Evolutionary conservation across 1,139 yeast species (phyloP), one percentile per base, ranked within the genome.

Genomic region (Hyphopichia burtonii): DNA sequence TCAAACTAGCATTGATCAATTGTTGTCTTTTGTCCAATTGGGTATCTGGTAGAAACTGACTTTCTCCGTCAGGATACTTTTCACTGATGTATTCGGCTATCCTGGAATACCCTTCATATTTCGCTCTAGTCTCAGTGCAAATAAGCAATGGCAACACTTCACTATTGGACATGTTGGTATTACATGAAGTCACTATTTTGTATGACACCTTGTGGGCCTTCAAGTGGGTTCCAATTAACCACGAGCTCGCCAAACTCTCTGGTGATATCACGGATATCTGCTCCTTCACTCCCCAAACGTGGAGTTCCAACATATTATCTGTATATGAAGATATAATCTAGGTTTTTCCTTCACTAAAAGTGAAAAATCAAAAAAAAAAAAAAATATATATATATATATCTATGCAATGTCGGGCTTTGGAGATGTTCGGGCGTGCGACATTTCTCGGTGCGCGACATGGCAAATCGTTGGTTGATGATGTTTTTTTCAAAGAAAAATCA

Each of bases 91-190:
- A 62, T 7, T 42, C 40, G 1, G 75, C 60, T 16, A 86, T 83
- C 16, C 71, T 69, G 15, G 63, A 56, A 45, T 58, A 82, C 0
- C 91, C 89, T 41, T 77, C 68, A 36, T 56, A 53, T 40, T 57
- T 59, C 4, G 38, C 34, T 11, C 12, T 34, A 11, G 30, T 22
- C 4, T 36, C 33, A 19, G 10, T 3, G 4, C 59, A 52, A 9
- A 65, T 54, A 38, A 86, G 61, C 3, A 79, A 68, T 0, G 96
- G 96, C 28, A 88, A 63, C 39, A 65, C 66, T 3, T 76, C 76
- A 11, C 68, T 66, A 12, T 68, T 66, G 1, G 89, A 76, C 15
- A 81, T 46, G 50, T 78, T 76, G n/a, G 83, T 76, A 54, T 83
- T 82, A 39, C 80, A 76, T 10, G 86, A 79, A 3, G 81, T 68